Conservation (phyloP, 176 grass and related monocot species). For the Cenchrus purpureus region DNA sequence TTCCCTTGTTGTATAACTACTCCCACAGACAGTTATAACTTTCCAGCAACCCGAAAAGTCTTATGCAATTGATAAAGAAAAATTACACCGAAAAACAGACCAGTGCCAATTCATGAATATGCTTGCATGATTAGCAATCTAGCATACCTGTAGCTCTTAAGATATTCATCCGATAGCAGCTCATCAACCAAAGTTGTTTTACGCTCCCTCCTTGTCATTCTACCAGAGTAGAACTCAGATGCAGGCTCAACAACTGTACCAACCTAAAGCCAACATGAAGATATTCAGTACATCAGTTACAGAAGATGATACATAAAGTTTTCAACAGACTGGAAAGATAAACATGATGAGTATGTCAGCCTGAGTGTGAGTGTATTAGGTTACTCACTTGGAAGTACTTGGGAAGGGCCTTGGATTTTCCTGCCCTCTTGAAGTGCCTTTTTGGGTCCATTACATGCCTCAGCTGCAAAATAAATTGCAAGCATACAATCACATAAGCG, state of each 20-base stretch:
- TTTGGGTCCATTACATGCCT: conserved; percentile 91
- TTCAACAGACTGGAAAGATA: not conserved
- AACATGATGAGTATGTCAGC: not conserved
- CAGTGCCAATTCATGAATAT: not conserved
- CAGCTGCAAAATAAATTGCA: conserved; percentile 62
- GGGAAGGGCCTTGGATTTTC: conserved; percentile 74
- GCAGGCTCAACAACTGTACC: conserved; percentile 81
- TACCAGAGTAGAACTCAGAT: conserved; percentile 86
- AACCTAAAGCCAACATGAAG: conserved; percentile 52
- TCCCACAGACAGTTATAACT: not conserved
- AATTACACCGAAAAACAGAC: not conserved
- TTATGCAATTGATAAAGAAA: conserved; percentile 30
- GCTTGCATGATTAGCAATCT: not conserved
- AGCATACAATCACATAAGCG: conserved; percentile 9
- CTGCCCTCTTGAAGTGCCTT: conserved; percentile 87
- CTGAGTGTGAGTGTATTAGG: not conserved
- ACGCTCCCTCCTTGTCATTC: conserved; percentile 78
- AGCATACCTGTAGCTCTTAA: conserved; percentile 78
- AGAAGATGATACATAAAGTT: conserved; percentile 16
- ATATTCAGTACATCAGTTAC: conserved; percentile 34
- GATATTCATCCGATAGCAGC: conserved; percentile 66
- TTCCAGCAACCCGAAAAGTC: not conserved
- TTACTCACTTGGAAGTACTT: conserved; percentile 86
- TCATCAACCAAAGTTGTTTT: conserved; percentile 81
- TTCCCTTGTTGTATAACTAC: conserved; percentile 8